Percentiles rank a stretch among this genome's conserved stretches.
These are phyloP conservation scores for Nicotiana attenuata DNA, from an alignment of 257 asterid genomes.

Conservation along the genomic window DNA sequence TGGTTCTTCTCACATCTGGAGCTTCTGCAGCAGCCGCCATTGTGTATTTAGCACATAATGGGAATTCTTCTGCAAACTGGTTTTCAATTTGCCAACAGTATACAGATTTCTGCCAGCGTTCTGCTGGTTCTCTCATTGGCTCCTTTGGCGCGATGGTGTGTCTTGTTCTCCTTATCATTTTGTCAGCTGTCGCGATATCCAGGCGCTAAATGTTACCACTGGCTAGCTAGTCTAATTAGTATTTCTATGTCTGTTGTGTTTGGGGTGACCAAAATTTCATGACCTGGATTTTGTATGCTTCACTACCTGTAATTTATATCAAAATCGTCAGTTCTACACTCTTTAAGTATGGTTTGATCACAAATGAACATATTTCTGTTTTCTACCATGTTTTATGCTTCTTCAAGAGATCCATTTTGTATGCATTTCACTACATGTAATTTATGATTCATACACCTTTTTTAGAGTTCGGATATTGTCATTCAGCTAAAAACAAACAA, in stretches of 20 bases:
- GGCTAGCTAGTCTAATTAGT: neutral
- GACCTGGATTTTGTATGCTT: neutral
- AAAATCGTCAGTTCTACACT: neutral
- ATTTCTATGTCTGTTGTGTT: neutral
- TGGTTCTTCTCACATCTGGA: slow-evolving; percentile 50
- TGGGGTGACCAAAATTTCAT: neutral
- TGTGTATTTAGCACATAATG: slow-evolving; percentile 72
- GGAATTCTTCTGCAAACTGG: slow-evolving; percentile 81
- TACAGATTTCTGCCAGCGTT: slow-evolving; percentile 48
- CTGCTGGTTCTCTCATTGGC: slow-evolving; percentile 63
- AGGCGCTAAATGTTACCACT: slow-evolving; percentile 17
- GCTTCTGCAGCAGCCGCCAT: slow-evolving; percentile 81
- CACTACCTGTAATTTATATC: neutral
- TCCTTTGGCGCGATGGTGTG: slow-evolving; percentile 46
- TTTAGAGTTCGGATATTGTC: too few relatives aligned
- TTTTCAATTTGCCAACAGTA: slow-evolving; percentile 58
- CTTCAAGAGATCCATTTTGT: too few relatives aligned
- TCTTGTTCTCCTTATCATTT: slow-evolving; percentile 40
- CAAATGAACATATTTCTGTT: neutral
- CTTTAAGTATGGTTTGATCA: neutral
- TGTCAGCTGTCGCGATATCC: slow-evolving; percentile 42
- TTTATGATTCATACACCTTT: too few relatives aligned
- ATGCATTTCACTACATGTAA: too few relatives aligned
- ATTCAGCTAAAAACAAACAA: too few relatives aligned
- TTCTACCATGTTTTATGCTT: too few relatives aligned